phyloP scores from a whole-genome alignment of 345 rosid species.

The Boechera stricta region DNA sequence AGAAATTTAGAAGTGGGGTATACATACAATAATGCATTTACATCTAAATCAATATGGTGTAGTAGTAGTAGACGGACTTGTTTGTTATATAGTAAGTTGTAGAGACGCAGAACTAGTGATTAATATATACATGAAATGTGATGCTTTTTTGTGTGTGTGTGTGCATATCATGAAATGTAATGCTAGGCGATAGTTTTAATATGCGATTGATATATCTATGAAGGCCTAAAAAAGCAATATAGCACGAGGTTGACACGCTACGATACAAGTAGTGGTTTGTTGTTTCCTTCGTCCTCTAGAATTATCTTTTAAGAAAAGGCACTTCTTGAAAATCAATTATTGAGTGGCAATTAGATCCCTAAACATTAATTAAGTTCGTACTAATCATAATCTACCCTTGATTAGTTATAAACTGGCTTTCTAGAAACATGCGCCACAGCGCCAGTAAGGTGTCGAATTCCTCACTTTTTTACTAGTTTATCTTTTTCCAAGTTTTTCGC shows the following conservation, averaged over 20 bases:
- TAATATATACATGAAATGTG: constrained; percentile 6
- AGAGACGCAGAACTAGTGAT: constrained; percentile 1
- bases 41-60: constrained; percentile 1
- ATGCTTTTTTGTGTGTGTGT: not conserved
- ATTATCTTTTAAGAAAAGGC: constrained; percentile 12
- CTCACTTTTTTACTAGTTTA: constrained; percentile 11
- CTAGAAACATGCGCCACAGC: constrained; percentile 19
- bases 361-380: constrained; percentile 12
- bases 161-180: not conserved
- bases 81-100: not conserved
- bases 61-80: not conserved
- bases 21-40: not conserved
- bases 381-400: constrained; percentile 31
- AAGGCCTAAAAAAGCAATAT: constrained; percentile 29
- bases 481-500: not conserved
- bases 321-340: constrained; percentile 30
- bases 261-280: constrained; percentile 21
- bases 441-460: constrained; percentile 2
- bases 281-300: constrained; percentile 8
- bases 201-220: constrained; percentile 12
- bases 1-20: not conserved
- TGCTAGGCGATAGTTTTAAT: not conserved
- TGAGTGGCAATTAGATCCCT: constrained; percentile 32
- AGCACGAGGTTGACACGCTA: constrained; percentile 33
- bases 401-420: constrained; percentile 3